Evolutionary conservation across 2,329 filamentous ascomycete genomes (phyloP).

Genomic region (Parastagonospora avenae): DNA sequence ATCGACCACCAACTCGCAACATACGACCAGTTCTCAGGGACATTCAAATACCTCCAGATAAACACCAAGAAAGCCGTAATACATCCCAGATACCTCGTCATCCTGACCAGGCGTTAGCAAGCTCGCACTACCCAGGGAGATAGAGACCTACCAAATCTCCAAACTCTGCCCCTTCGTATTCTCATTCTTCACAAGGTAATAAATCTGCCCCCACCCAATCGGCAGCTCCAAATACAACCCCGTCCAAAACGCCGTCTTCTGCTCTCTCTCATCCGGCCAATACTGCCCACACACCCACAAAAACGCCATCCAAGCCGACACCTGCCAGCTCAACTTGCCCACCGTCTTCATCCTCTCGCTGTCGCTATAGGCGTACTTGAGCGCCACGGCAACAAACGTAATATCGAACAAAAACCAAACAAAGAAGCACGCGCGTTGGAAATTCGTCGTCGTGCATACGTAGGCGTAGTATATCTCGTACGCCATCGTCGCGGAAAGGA

Average conservation of each 20-base stretch:
- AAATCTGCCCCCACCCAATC: slow-evolving; percentile 45
- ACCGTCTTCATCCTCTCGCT: slow-evolving; percentile 26
- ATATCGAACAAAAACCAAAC: slow-evolving; percentile 47
- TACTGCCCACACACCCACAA: slow-evolving; percentile 30
- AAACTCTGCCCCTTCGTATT: slow-evolving; percentile 47
- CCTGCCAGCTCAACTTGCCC: slow-evolving; percentile 30
- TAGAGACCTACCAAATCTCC: slow-evolving; percentile 46
- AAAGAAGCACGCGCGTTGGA: slow-evolving; percentile 45
- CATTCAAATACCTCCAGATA: slow-evolving; percentile 48
- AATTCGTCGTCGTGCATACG: slow-evolving; percentile 39
- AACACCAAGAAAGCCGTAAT: slow-evolving; percentile 48
- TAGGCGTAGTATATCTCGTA: slow-evolving; percentile 50
- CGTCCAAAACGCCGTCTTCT: slow-evolving; percentile 50
- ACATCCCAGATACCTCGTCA: slow-evolving; percentile 48
- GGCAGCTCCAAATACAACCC: slow-evolving; percentile 46
- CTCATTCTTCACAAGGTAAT: slow-evolving; percentile 33
- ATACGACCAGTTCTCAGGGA: slow-evolving; percentile 48
- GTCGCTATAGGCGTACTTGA: slow-evolving; percentile 35
- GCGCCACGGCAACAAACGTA: slow-evolving; percentile 41
- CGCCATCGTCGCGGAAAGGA: slow-evolving; percentile 41
- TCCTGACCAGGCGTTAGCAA: slow-evolving; percentile 24
- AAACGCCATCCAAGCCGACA: slow-evolving; percentile 33
- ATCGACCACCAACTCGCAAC: slow-evolving; percentile 43
- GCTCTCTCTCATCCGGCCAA: slow-evolving; percentile 48
- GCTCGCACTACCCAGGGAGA: background rate